Evolutionary conservation across 2,329 filamentous ascomycete genomes (phyloP).

Genomic region (Byssothecium circinans): DNA sequence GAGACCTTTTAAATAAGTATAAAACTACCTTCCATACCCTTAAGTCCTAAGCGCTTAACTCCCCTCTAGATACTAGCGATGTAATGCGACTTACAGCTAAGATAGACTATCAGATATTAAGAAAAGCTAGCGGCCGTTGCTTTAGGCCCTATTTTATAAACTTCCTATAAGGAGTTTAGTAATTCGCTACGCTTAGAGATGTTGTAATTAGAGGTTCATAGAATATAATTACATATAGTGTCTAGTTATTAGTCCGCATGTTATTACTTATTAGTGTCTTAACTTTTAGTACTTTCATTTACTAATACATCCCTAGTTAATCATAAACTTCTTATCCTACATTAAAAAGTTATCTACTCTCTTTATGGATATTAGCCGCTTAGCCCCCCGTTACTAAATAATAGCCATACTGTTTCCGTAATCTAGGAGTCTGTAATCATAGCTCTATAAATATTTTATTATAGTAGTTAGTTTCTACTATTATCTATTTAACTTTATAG

Average conservation of each 20-base stretch:
- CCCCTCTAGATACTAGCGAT: slow-evolving; percentile 37
- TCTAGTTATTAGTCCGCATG: slow-evolving; percentile 48
- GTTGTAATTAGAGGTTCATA: slow-evolving; percentile 47
- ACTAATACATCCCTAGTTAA: slow-evolving; percentile 15
- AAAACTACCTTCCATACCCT: slow-evolving; percentile 33
- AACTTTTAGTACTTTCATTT: not conserved
- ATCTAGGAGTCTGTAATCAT: slow-evolving; percentile 41
- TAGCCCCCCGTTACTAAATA: slow-evolving; percentile 45
- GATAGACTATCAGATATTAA: slow-evolving; percentile 36
- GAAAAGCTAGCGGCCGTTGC: slow-evolving; percentile 29
- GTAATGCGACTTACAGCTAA: slow-evolving; percentile 48
- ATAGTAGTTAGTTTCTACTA: slow-evolving; percentile 46
- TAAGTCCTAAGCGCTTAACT: slow-evolving; percentile 15
- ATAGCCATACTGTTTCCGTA: slow-evolving; percentile 46
- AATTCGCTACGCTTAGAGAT: slow-evolving; percentile 47
- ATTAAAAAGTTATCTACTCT: slow-evolving; percentile 46
- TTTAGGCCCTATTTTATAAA: slow-evolving; percentile 47
- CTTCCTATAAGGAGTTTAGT: slow-evolving; percentile 45
- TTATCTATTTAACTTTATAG: slow-evolving; percentile 34
- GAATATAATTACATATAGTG: slow-evolving; percentile 48
- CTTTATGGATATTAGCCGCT: slow-evolving; percentile 47
- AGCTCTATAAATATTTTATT: slow-evolving; percentile 49
- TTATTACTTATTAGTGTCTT: slow-evolving; percentile 43
- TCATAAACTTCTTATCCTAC: slow-evolving; percentile 36
- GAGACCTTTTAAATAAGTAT: slow-evolving; percentile 39